A percentile compares a stretch with the other conserved stretches of the same genome.
phyloP scores from a whole-genome alignment of 371 early-diverging fungal genomes.

The Apophysomyces variabilis region DNA sequence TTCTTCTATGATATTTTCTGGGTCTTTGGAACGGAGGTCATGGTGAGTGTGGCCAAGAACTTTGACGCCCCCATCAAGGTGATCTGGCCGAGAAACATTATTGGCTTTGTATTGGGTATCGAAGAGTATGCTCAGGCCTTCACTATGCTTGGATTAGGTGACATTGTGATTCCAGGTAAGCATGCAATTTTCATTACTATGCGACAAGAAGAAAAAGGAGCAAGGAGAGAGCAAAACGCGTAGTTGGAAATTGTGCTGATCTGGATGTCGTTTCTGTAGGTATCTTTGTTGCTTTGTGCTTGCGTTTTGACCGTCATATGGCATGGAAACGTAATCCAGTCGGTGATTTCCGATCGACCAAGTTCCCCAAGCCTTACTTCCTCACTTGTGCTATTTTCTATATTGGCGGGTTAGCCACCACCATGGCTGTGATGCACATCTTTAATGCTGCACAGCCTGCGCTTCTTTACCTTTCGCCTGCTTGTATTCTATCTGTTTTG shows the following conservation, averaged over 20 bases:
- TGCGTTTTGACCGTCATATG: constrained; percentile 85
- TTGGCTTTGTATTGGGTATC: constrained; percentile 49
- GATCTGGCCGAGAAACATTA: constrained; percentile 84
- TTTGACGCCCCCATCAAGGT: constrained; percentile 98
- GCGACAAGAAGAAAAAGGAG: background rate
- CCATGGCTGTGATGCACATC: constrained; percentile 94
- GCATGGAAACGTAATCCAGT: constrained; percentile 56
- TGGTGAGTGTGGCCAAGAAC: constrained; percentile 97
- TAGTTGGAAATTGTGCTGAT: no score
- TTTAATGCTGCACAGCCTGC: constrained; percentile 98
- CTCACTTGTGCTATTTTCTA: constrained; percentile 82
- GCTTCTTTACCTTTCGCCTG: constrained; percentile 94
- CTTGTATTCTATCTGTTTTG: constrained; percentile 88
- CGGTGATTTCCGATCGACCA: constrained; percentile 58
- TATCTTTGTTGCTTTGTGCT: constrained; percentile 90
- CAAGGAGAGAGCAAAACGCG: background rate
- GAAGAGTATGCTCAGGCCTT: constrained; percentile 55
- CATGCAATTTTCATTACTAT: no score
- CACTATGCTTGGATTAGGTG: constrained; percentile 97
- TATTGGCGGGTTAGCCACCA: constrained; percentile 82
- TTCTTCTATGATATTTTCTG: constrained; percentile 98
- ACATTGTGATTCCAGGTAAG: constrained; percentile 95
- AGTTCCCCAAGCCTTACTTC: constrained; percentile 90
- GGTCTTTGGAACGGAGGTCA: constrained; percentile 99
- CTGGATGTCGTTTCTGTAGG: constrained; percentile 37